Evolutionary conservation across 495 filamentous ascomycete genomes (phyloP).

Genomic region (Aspergillus steynii): DNA sequence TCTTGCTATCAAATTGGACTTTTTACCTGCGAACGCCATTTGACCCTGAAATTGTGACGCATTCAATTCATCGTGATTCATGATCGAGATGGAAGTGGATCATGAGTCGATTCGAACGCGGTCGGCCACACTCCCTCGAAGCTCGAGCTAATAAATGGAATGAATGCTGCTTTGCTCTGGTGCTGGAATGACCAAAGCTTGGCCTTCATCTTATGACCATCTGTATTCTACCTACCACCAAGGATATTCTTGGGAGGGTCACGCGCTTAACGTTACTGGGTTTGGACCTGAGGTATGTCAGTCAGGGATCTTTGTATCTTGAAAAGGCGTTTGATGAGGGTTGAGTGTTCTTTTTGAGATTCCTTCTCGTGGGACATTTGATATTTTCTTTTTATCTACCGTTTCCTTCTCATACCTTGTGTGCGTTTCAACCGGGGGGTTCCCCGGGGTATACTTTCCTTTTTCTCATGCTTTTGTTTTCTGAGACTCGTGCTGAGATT

Average conservation of each 20-base stretch:
- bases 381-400: slow-evolving; percentile 9
- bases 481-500: slow-evolving; percentile 9
- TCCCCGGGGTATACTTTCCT: slow-evolving; percentile 14
- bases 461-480: slow-evolving; percentile 14
- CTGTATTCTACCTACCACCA: neutral
- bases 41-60: slow-evolving; percentile 6
- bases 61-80: neutral
- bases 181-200: neutral
- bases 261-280: slow-evolving; percentile 2
- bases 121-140: neutral
- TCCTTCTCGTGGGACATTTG: neutral
- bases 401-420: slow-evolving; percentile 11
- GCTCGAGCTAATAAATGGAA: neutral
- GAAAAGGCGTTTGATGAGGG: slow-evolving; percentile 24
- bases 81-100: neutral
- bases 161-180: neutral
- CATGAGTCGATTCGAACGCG: neutral
- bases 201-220: neutral
- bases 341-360: slow-evolving; percentile 12
- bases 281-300: slow-evolving; percentile 9
- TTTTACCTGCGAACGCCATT: slow-evolving; percentile 3
- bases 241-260: slow-evolving; percentile 1
- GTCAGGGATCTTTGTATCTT: slow-evolving; percentile 15
- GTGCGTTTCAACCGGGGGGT: slow-evolving; percentile 7
- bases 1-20: slow-evolving; percentile 1